Conservation (phyloP, 176 grass and related monocot species). For the Phyllostachys edulis region DNA sequence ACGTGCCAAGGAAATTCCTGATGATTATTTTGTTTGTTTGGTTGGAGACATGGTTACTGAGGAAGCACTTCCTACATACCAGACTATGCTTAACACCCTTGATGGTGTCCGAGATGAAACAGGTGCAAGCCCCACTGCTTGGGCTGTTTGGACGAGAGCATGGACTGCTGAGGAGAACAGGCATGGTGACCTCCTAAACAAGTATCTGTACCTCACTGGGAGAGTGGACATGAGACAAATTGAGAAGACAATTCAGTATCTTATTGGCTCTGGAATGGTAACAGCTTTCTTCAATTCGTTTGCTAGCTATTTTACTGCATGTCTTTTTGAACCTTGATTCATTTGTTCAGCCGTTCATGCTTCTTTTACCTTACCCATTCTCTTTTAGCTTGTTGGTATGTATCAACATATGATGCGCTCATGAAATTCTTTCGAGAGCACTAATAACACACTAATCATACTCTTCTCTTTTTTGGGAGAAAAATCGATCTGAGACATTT, state of each 20-base stretch:
- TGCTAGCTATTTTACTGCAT: slow-evolving; percentile 11
- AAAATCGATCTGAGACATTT: background rate
- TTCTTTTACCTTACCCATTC: background rate
- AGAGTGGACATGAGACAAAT: slow-evolving; percentile 92
- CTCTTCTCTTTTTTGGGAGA: background rate
- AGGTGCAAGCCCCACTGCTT: slow-evolving; percentile 83
- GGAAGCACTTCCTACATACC: slow-evolving; percentile 96
- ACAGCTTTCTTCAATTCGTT: slow-evolving; percentile 18
- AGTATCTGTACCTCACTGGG: slow-evolving; percentile 84
- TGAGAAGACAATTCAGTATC: slow-evolving; percentile 96
- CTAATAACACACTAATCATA: background rate
- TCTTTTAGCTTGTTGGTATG: background rate
- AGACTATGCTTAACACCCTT: slow-evolving; percentile 96
- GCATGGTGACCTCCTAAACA: slow-evolving; percentile 93
- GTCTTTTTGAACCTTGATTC: background rate
- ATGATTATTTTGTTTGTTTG: slow-evolving; percentile 90
- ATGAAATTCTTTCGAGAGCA: background rate
- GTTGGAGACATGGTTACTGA: slow-evolving; percentile 98
- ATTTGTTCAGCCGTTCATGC: background rate
- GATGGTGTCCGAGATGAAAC: slow-evolving; percentile 94
- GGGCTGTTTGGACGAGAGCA: slow-evolving; percentile 91
- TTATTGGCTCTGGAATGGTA: slow-evolving; percentile 98
- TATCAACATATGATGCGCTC: background rate
- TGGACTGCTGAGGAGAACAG: slow-evolving; percentile 99
- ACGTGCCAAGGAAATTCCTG: slow-evolving; percentile 91